phyloP scores from a whole-genome alignment of 2,329 filamentous ascomycete species.

The Aspergillus floridensis region DNA sequence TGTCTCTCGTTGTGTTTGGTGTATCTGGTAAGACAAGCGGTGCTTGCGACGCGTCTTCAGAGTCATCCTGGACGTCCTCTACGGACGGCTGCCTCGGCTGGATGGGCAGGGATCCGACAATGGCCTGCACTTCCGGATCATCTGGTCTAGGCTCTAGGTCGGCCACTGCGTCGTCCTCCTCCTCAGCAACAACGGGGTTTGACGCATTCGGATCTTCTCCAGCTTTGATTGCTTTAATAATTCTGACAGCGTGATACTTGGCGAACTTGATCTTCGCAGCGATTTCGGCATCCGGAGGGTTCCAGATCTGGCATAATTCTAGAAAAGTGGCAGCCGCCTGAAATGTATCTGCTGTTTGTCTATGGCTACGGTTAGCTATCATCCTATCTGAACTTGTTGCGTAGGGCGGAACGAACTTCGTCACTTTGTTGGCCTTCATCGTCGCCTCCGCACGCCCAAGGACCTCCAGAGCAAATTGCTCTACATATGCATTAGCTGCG shows the following conservation, averaged over 20 bases:
- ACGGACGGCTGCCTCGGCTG: constrained; percentile 53
- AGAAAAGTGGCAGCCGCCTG: constrained; percentile 90
- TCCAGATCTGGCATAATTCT: constrained; percentile 84
- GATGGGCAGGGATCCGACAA: constrained; percentile 45
- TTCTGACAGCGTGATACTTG: constrained; percentile 91
- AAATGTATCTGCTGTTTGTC: constrained; percentile 91
- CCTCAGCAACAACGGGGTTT: constrained; percentile 68
- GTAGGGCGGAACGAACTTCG: constrained; percentile 53
- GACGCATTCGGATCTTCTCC: constrained; percentile 89
- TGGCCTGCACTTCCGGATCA: constrained; percentile 62
- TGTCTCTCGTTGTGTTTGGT: constrained; percentile 20
- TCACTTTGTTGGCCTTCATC: constrained; percentile 77
- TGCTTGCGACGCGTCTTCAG: constrained; percentile 50
- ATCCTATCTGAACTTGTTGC: constrained; percentile 10
- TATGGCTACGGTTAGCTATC: constrained; percentile 34
- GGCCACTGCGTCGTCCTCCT: constrained; percentile 43
- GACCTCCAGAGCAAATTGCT: constrained; percentile 88
- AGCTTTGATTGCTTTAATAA: constrained; percentile 84
- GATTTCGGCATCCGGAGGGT: constrained; percentile 68
- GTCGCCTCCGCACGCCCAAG: constrained; percentile 81
- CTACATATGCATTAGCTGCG: constrained; percentile 85
- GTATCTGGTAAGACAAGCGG: constrained; percentile 38
- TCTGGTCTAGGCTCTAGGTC: constrained; percentile 54
- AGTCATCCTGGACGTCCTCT: constrained; percentile 60
- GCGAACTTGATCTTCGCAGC: constrained; percentile 90